Percentiles rank a stretch among this genome's conserved stretches.
These are phyloP conservation scores for Mycosarcoma mackinlayi DNA, from an alignment of 1,284 basidiomycete species.

Conservation along the genomic window DNA sequence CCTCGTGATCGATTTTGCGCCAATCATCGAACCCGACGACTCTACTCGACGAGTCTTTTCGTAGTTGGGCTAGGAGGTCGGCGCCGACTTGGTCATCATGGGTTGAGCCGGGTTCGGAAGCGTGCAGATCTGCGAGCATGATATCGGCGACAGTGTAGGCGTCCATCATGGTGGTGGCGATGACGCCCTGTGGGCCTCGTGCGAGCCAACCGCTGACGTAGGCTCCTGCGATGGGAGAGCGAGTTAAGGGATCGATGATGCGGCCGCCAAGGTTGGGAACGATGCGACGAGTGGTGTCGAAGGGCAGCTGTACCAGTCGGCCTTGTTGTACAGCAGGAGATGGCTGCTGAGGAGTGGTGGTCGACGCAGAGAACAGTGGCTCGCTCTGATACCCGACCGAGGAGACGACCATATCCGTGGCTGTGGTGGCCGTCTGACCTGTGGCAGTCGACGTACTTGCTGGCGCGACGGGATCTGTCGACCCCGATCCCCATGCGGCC, in stretches of 20 bases:
- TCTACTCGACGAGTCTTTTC: conserved; percentile 4
- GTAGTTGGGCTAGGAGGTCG: conserved; percentile 22
- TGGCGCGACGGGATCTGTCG: conserved; percentile 3
- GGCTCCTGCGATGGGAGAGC: conserved; percentile 72
- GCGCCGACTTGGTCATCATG: conserved; percentile 1
- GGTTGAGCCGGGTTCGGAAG: neutral
- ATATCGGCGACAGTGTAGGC: conserved; percentile 83
- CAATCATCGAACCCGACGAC: conserved; percentile 78
- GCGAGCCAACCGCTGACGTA: conserved; percentile 96
- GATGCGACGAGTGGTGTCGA: conserved; percentile 22
- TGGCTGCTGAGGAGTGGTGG: neutral
- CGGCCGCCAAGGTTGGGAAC: conserved; percentile 65
- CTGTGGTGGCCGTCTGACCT: conserved; percentile 72
- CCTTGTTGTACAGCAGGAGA: conserved; percentile 10
- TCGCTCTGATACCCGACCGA: conserved; percentile 88
- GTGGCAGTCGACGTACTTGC: conserved; percentile 69
- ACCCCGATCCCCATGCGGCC: conserved; percentile 34
- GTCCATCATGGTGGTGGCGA: conserved; percentile 93
- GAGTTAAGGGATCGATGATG: conserved; percentile 49
- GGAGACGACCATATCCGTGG: conserved; percentile 84
- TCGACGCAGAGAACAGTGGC: conserved; percentile 68
- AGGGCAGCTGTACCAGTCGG: conserved; percentile 25
- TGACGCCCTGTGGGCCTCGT: conserved; percentile 88
- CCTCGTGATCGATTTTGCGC: conserved; percentile 77
- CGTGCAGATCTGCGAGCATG: conserved; percentile 73